These are phyloP conservation scores for Bonia amplexicaulis DNA, from an alignment of 176 grass and related monocot species.

Conservation along the genomic window DNA sequence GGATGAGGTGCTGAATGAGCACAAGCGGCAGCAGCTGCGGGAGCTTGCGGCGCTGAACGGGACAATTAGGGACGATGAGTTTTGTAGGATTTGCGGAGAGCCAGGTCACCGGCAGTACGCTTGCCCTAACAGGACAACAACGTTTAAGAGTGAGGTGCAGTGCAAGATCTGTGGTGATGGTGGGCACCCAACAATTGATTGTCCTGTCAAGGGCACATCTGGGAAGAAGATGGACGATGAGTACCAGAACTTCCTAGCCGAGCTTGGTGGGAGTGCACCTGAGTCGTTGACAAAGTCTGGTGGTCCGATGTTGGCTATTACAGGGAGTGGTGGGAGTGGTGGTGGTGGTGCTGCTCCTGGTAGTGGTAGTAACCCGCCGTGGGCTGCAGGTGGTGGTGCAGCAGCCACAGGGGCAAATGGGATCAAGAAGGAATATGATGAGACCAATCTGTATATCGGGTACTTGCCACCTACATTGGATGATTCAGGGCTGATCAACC, in stretches of 20 bases:
- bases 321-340: constrained; percentile 19
- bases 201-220: constrained; percentile 74
- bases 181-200: constrained; percentile 93
- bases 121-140: constrained; percentile 54
- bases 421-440: constrained; percentile 81
- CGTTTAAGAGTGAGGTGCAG: constrained; percentile 88
- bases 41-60: constrained; percentile 87
- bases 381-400: constrained; percentile 35
- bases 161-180: constrained; percentile 96
- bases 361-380: constrained; percentile 48
- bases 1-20: constrained; percentile 94
- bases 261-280: constrained; percentile 86
- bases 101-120: constrained; percentile 82
- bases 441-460: constrained; percentile 92
- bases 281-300: constrained; percentile 68
- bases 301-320: constrained; percentile 59
- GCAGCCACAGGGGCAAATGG: constrained; percentile 29
- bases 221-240: constrained; percentile 99
- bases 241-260: constrained; percentile 93
- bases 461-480: constrained; percentile 79
- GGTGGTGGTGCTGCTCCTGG: background rate
- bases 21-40: constrained; percentile 91
- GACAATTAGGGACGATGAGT: constrained; percentile 94
- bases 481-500: constrained; percentile 68
- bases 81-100: constrained; percentile 88